These are phyloP conservation scores for Blastobotrys terrestris DNA, from an alignment of 805 yeast species.

Conservation along the genomic window DNA sequence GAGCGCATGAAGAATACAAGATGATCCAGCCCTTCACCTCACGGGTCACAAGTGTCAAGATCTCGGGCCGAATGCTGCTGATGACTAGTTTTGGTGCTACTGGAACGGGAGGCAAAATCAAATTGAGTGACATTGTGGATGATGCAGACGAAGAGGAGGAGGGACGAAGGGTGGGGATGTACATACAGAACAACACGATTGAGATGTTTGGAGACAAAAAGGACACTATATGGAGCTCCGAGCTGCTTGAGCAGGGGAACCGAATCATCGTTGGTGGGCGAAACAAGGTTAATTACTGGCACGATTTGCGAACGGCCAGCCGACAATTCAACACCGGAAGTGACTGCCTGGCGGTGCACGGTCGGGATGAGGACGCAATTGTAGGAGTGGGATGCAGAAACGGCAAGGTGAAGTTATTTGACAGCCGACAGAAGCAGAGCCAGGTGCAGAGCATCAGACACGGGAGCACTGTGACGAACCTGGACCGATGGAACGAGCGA, in stretches of 20 bases:
- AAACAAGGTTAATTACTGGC: background rate
- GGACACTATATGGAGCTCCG: background rate
- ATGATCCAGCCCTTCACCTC: background rate
- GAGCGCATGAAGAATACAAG: background rate
- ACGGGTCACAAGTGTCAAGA: background rate
- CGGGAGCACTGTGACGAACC: slow-evolving; percentile 21
- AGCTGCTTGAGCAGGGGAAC: background rate
- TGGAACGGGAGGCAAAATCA: background rate
- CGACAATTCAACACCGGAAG: background rate
- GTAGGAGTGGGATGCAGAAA: slow-evolving; percentile 16
- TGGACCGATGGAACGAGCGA: slow-evolving; percentile 11
- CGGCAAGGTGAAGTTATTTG: slow-evolving; percentile 13
- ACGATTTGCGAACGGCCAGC: background rate
- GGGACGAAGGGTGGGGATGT: background rate
- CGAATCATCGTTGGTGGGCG: background rate
- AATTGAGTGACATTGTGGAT: background rate
- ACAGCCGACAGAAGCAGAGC: slow-evolving; percentile 9
- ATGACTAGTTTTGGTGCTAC: background rate
- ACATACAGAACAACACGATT: background rate
- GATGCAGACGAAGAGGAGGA: slow-evolving; percentile 6
- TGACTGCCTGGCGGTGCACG: background rate
- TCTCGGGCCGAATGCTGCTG: background rate
- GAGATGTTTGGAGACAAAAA: background rate
- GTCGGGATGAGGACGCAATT: background rate
- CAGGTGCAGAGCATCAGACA: slow-evolving; percentile 7